Conservation (phyloP, 2,329 filamentous ascomycete genomes). For the Paracamarosporium sp. region DNA sequence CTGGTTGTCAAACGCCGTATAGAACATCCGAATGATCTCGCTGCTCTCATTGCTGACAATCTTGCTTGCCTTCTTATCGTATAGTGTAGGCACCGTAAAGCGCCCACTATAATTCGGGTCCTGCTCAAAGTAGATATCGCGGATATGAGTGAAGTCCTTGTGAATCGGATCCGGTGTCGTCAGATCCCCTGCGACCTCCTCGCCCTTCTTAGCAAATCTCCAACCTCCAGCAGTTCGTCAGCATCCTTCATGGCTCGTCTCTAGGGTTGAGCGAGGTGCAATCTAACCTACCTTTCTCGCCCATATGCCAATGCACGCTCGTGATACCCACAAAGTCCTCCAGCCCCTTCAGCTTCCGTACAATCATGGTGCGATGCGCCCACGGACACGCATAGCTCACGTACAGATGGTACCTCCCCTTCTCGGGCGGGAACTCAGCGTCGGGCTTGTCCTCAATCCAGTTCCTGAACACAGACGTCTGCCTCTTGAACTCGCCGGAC, state of each 20-base stretch:
- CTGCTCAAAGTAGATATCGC: slow-evolving; percentile 79
- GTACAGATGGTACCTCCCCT: slow-evolving; percentile 91
- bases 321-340: slow-evolving; percentile 82
- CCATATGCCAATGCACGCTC: slow-evolving; percentile 93
- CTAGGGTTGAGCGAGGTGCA: background rate
- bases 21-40: slow-evolving; percentile 92
- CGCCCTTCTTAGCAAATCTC: slow-evolving; percentile 77
- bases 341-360: slow-evolving; percentile 87
- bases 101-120: slow-evolving; percentile 76
- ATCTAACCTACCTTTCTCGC: slow-evolving; percentile 55
- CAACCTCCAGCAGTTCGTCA: slow-evolving; percentile 61
- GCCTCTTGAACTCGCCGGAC: slow-evolving; percentile 91
- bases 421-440: slow-evolving; percentile 82
- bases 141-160: slow-evolving; percentile 72
- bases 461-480: slow-evolving; percentile 81
- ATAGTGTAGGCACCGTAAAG: slow-evolving; percentile 88
- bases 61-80: slow-evolving; percentile 74
- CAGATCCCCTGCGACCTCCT: slow-evolving; percentile 64
- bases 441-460: slow-evolving; percentile 75
- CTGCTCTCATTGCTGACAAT: slow-evolving; percentile 93
- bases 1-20: slow-evolving; percentile 74
- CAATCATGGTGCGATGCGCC: slow-evolving; percentile 89
- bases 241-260: background rate
- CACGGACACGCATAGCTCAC: slow-evolving; percentile 94
- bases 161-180: slow-evolving; percentile 69